Percentiles rank a stretch among this genome's conserved stretches.
Conservation (phyloP, 1,139 yeast species). For the Yarrowia galli region DNA sequence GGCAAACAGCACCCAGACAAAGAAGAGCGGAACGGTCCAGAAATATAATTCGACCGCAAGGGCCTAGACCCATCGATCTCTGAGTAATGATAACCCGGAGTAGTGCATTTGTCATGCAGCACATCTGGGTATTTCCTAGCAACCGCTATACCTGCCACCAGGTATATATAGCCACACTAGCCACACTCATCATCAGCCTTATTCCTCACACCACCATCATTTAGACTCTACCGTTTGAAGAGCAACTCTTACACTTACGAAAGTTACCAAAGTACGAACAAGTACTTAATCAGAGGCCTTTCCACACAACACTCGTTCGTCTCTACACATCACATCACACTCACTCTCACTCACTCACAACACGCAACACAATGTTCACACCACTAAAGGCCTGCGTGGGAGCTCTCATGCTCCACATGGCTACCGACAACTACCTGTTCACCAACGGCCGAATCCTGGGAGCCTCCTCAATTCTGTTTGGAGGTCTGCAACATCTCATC, state of each 20-base stretch:
- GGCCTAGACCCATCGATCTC: constrained; percentile 10
- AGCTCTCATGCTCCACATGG: constrained; percentile 55
- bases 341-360: background rate
- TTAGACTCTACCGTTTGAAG: constrained; percentile 11
- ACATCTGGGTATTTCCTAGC: background rate
- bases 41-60: background rate
- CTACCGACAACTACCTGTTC: constrained; percentile 54
- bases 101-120: background rate
- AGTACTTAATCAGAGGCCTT: background rate
- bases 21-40: background rate
- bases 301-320: background rate
- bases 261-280: too few species aligned
- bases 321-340: background rate
- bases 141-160: background rate
- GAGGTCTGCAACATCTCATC: constrained; percentile 46
- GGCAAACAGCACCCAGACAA: background rate
- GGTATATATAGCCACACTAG: constrained; percentile 12
- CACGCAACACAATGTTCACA: constrained; percentile 53
- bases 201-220: background rate
- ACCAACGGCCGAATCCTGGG: constrained; percentile 55
- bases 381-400: constrained; percentile 55
- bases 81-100: constrained; percentile 12
- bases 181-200: background rate
- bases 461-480: constrained; percentile 55
- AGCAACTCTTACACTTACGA: too few species aligned